Evolutionary conservation across 495 filamentous ascomycete species (phyloP), one percentile per base, ranked within the genome.

Genomic region (Aspergillus nanangensis): DNA sequence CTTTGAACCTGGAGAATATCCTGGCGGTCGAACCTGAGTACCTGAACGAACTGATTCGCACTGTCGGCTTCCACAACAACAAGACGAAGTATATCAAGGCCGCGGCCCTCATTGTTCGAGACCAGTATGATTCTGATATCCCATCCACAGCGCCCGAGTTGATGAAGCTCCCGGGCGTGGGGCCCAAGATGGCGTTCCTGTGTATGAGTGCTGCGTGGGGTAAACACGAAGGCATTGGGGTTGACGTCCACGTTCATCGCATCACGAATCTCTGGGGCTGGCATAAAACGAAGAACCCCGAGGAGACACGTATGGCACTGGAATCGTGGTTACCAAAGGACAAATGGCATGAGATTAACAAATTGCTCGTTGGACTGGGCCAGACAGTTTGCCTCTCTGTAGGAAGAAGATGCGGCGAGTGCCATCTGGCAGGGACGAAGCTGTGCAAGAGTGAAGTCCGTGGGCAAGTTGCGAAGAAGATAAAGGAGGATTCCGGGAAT

Each of bases 191-290:
- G 92, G 93, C 88, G 15, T 90, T 94, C 58, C 77, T 98, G 3
- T 95, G 89, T 64, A 79, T 97, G 77, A 84, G 74, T 25, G 72
- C 80, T 1, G 81, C 81, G 1, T 84, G 81, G 81, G 79, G 78
- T 7, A 70, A 74, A 23, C 70, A 77, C 37, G 70, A 78, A 38
- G 81, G 81, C 3, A 84, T 85, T 33, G 81, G 81, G 0, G 81
- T 85, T 5, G 81, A 85, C 56, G 81, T 83, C 5, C 81, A 85
- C 52, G 81, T 84, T 15, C 81, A 97, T 64, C 83, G 93, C 22
- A 95, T 98, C 56, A 90, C 90, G 35, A 98, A 98, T 70, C 70
- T 95, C 20, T 97, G 92, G 93, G 86, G 87, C 7, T 98, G 93
- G 93, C 74, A 92, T 60, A 82, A 81, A 48, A 90, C 88, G 0